A percentile compares a stretch with the other conserved stretches of the same genome.
phyloP scores from a whole-genome alignment of 129 eudicot genomes.

The sunflower (Helianthus annuus) region DNA sequence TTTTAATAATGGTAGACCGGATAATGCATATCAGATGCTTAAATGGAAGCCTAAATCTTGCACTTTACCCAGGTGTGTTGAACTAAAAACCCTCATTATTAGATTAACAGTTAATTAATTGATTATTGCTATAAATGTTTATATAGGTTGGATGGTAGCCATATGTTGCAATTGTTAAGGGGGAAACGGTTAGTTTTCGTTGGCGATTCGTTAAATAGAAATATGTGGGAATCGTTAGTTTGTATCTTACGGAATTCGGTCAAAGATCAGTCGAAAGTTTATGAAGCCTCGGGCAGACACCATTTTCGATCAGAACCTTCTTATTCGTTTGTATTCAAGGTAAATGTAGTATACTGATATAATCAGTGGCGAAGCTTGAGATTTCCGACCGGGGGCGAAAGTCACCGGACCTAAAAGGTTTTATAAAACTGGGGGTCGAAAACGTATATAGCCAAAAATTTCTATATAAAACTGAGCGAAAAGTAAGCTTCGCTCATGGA shows the following conservation, averaged over 20 bases:
- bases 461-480: too few species aligned
- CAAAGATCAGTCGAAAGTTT: conserved; percentile 45
- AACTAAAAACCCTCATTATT: conserved; percentile 6
- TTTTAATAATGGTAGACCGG: conserved; percentile 65
- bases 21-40: conserved; percentile 52
- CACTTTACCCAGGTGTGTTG: conserved; percentile 64
- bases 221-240: conserved; percentile 69
- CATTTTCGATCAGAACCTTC: conserved; percentile 53
- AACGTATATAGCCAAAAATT: too few species aligned
- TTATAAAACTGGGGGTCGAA: too few species aligned
- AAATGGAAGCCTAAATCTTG: conserved; percentile 76
- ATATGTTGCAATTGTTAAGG: conserved; percentile 54
- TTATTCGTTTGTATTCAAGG: conserved; percentile 52
- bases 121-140: neutral
- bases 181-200: conserved; percentile 62
- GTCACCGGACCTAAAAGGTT: too few species aligned
- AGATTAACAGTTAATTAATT: neutral
- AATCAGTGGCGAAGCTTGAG: too few species aligned
- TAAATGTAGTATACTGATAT: neutral
- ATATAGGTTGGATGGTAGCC: conserved; percentile 51
- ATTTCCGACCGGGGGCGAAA: too few species aligned
- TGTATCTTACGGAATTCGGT: conserved; percentile 49
- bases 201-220: conserved; percentile 65
- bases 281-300: conserved; percentile 59
- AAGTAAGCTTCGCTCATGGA: too few species aligned